Conservation (phyloP, 768 basidiomycete genomes). For the Boletales sp. region DNA sequence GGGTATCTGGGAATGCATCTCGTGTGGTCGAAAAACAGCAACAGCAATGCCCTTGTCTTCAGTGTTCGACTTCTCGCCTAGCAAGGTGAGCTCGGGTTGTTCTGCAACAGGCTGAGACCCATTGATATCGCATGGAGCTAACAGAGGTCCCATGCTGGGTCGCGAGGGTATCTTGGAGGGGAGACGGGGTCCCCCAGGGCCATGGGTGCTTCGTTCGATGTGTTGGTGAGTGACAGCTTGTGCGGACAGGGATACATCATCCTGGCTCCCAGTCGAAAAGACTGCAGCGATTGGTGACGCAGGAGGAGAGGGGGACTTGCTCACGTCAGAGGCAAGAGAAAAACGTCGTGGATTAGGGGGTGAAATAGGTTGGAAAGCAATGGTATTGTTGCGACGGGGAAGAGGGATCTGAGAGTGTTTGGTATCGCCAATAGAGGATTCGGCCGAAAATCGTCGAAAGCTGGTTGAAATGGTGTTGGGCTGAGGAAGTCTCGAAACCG, state of each 20-base stretch:
- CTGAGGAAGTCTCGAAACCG: conserved; percentile 31
- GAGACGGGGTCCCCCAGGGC: conserved; percentile 43
- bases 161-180: conserved; percentile 33
- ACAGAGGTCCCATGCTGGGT: conserved; percentile 22
- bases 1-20: conserved; percentile 27
- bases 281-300: conserved; percentile 1
- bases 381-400: conserved; percentile 10
- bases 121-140: conserved; percentile 1
- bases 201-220: conserved; percentile 28
- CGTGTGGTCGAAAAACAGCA: conserved; percentile 5
- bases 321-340: conserved; percentile 13
- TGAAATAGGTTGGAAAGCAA: conserved; percentile 12
- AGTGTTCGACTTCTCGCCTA: conserved; percentile 16
- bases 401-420: conserved; percentile 14
- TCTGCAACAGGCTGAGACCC: not conserved
- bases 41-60: conserved; percentile 2
- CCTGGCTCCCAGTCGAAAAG: not conserved
- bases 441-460: conserved; percentile 21
- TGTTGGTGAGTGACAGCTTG: conserved; percentile 3
- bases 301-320: conserved; percentile 2
- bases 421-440: conserved; percentile 25
- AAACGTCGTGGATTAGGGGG: conserved; percentile 7
- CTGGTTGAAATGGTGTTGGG: conserved; percentile 20
- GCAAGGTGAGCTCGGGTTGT: not conserved
- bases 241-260: not conserved